phyloP scores from a whole-genome alignment of 495 filamentous ascomycete species.

The Aspergillus sclerotioniger region DNA sequence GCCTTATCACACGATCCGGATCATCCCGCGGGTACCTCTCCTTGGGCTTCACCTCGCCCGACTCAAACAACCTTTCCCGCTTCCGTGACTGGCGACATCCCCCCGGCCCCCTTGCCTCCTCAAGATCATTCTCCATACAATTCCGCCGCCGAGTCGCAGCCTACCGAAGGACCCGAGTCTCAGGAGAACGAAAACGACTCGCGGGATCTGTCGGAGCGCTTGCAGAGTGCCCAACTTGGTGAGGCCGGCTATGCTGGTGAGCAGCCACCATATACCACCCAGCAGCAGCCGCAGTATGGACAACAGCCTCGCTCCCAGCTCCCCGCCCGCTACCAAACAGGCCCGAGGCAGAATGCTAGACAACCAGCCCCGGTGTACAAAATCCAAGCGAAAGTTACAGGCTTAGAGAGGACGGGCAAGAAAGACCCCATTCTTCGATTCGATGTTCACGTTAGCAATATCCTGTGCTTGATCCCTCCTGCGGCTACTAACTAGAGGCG shows the following conservation, averaged over 20 bases:
- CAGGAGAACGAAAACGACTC: conserved; percentile 24
- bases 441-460: conserved; percentile 82
- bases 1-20: conserved; percentile 72
- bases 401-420: conserved; percentile 84
- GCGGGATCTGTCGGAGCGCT: conserved; percentile 43
- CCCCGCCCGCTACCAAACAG: conserved; percentile 49
- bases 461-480: conserved; percentile 8
- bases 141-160: conserved; percentile 27
- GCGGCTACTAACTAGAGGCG: conserved; percentile 15
- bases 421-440: conserved; percentile 96
- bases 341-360: conserved; percentile 39
- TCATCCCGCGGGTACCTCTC: conserved; percentile 64
- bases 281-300: conserved; percentile 39
- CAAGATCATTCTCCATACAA: conserved; percentile 45
- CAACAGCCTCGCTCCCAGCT: conserved; percentile 50
- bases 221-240: conserved; percentile 43
- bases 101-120: conserved; percentile 53
- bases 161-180: conserved; percentile 18
- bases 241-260: conserved; percentile 39
- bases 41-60: conserved; percentile 77
- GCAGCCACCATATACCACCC: conserved; percentile 31
- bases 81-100: conserved; percentile 48
- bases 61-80: conserved; percentile 54
- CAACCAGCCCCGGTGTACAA: conserved; percentile 67
- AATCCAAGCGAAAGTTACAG: conserved; percentile 90